Evolutionary conservation across 345 rosid genomes (phyloP).

Genomic region (Ceriops decandra): DNA sequence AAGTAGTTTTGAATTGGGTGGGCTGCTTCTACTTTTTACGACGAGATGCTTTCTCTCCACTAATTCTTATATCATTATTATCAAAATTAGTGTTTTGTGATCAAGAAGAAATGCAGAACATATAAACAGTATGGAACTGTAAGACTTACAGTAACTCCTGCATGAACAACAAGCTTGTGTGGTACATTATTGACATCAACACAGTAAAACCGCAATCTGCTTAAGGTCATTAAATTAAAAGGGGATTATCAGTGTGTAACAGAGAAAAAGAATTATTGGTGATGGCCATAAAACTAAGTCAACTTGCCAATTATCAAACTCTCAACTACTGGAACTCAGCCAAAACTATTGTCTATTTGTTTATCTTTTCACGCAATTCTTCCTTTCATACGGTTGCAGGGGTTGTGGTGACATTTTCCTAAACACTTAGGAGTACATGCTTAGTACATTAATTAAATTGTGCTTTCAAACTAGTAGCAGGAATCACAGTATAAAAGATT

Average conservation of each 20-base stretch:
- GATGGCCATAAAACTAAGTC: not conserved
- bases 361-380: not conserved
- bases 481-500: not conserved
- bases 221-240: slow-evolving; percentile 7
- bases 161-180: slow-evolving; percentile 64
- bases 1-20: no score
- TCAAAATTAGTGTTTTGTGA: no score
- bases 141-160: slow-evolving; percentile 81
- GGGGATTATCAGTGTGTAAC: not conserved
- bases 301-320: not conserved
- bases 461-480: not conserved
- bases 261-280: not conserved
- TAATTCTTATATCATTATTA: no score
- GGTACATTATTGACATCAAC: slow-evolving; percentile 84
- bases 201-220: slow-evolving; percentile 67
- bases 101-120: no score
- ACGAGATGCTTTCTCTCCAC: no score
- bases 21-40: no score
- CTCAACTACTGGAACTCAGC: not conserved
- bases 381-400: not conserved
- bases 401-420: not conserved
- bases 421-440: no score
- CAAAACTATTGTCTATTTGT: not conserved
- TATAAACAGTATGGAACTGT: no score
- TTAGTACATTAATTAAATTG: not conserved